Evolutionary conservation across 148 eudicot genomes (phyloP).

Genomic region (Talinum fruticosum): DNA sequence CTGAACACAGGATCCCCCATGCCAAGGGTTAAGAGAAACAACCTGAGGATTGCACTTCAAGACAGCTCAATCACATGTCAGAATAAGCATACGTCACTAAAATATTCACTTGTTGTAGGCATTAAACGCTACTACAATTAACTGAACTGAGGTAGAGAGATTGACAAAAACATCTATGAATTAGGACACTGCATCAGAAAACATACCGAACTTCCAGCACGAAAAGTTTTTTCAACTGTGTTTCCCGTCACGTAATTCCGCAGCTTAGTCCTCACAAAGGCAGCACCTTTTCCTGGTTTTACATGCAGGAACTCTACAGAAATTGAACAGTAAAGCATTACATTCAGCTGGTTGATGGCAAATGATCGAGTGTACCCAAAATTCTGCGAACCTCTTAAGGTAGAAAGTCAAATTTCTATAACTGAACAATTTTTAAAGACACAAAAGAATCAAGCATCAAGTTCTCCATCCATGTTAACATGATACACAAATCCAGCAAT

Average conservation of each 20-base stretch:
- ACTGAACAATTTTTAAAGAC: neutral
- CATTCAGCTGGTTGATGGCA: neutral
- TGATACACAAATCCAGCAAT: neutral
- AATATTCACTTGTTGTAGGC: too few species aligned
- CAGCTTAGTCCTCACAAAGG: constrained; percentile 90
- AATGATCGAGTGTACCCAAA: neutral
- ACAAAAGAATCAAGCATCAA: constrained; percentile 6
- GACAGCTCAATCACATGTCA: neutral
- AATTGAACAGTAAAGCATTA: constrained; percentile 8
- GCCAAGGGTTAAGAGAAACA: neutral
- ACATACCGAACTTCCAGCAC: constrained; percentile 88
- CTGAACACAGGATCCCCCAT: neutral
- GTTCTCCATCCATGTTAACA: neutral
- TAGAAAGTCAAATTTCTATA: neutral
- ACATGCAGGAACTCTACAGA: constrained; percentile 89
- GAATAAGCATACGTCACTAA: too few species aligned
- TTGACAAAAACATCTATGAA: neutral
- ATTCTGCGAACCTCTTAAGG: neutral
- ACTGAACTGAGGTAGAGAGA: neutral
- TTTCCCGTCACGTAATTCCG: constrained; percentile 82
- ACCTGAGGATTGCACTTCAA: neutral
- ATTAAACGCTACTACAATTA: too few species aligned
- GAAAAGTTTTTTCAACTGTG: constrained; percentile 89
- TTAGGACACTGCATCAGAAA: neutral
- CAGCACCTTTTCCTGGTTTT: constrained; percentile 99